Conservation (phyloP, 2,329 filamentous ascomycete species). For the Emergomyces pasteurianus region DNA sequence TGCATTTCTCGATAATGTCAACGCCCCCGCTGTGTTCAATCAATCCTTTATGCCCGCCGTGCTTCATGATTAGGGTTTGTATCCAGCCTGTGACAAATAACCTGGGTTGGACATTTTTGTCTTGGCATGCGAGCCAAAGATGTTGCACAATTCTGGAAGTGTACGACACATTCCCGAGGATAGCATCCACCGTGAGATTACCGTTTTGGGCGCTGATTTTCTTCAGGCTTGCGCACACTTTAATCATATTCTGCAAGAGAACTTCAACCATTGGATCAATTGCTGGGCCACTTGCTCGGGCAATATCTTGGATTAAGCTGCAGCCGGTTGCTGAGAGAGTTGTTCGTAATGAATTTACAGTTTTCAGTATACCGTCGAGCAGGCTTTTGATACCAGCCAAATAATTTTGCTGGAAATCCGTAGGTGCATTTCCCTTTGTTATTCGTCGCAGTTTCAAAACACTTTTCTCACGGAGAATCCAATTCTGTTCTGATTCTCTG, state of each 20-base stretch:
- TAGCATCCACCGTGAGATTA: conserved; percentile 65
- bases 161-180: conserved; percentile 71
- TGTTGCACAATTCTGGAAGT: conserved; percentile 74
- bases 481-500: conserved; percentile 81
- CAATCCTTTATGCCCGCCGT: conserved; percentile 62
- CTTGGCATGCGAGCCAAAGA: conserved; percentile 66
- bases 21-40: conserved; percentile 77
- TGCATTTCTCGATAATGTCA: conserved; percentile 72
- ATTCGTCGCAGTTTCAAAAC: conserved; percentile 64
- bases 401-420: conserved; percentile 62
- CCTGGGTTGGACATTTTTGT: conserved; percentile 86
- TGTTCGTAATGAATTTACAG: conserved; percentile 69
- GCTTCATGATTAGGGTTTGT: conserved; percentile 66
- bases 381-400: conserved; percentile 58
- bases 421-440: conserved; percentile 69
- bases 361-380: conserved; percentile 81
- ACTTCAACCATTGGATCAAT: conserved; percentile 86
- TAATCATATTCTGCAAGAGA: conserved; percentile 77
- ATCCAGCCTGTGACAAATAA: conserved; percentile 72
- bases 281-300: conserved; percentile 59
- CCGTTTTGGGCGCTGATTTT: conserved; percentile 82
- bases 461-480: conserved; percentile 74
- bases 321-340: conserved; percentile 84
- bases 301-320: conserved; percentile 72
- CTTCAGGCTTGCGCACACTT: conserved; percentile 79